These are phyloP conservation scores for Blastobotrys petasosporus DNA, from an alignment of 1,139 yeast species.

Conservation along the genomic window DNA sequence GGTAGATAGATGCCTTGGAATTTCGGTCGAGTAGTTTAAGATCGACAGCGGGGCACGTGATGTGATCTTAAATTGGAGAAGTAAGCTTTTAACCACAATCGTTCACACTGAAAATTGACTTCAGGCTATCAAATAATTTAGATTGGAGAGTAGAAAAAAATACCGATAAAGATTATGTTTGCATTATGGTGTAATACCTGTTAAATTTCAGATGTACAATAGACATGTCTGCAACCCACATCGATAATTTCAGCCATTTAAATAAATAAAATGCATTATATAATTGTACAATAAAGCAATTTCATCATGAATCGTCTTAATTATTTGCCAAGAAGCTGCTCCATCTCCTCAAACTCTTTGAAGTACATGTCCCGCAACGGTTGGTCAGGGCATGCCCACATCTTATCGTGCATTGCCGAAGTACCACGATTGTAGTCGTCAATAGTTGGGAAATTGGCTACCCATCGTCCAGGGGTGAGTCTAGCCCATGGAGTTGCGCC, in stretches of 20 bases:
- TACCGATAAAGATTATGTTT: no score
- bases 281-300: neutral
- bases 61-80: neutral
- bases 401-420: conserved; percentile 1
- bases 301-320: neutral
- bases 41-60: neutral
- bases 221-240: no score
- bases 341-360: neutral
- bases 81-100: no score
- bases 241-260: no score
- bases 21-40: neutral
- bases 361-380: neutral
- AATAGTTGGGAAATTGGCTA: conserved; percentile 3
- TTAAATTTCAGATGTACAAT: no score
- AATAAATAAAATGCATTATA: no score
- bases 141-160: no score
- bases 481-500: conserved; percentile 5
- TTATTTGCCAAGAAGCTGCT: neutral
- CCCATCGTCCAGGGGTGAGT: conserved; percentile 1
- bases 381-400: conserved; percentile 1
- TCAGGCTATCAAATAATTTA: no score
- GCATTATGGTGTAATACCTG: no score
- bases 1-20: no score
- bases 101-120: no score
- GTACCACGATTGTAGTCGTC: conserved; percentile 2